Evolutionary conservation across 495 filamentous ascomycete species (phyloP).

Genomic region (Penicillium mononematosum): DNA sequence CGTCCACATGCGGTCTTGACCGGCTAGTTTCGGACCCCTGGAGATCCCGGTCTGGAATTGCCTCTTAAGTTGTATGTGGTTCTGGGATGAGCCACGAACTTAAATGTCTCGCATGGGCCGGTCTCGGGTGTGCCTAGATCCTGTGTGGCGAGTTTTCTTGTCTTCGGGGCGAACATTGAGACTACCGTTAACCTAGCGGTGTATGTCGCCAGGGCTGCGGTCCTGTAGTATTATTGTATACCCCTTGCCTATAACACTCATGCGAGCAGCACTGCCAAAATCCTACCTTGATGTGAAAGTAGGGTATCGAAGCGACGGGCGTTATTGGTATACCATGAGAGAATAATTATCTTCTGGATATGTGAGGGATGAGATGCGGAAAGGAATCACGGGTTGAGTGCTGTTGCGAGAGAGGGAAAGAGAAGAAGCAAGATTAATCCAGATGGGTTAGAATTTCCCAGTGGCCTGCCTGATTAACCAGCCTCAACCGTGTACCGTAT

Average conservation of each 20-base stretch:
- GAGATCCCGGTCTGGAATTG: not conserved
- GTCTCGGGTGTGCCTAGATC: not conserved
- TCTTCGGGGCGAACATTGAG: not conserved
- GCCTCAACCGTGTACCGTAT: too few species aligned
- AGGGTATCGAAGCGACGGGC: not conserved
- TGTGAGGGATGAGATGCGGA: not conserved
- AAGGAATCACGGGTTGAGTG: not conserved
- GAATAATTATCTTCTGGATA: not conserved
- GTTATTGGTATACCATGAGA: not conserved
- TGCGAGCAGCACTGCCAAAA: not conserved
- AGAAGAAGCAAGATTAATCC: not conserved
- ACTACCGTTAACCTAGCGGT: not conserved
- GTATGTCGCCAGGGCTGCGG: not conserved
- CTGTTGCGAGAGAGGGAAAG: not conserved
- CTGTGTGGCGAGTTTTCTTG: not conserved
- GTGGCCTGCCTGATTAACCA: not conserved
- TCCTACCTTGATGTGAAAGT: not conserved
- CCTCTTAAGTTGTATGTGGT: not conserved
- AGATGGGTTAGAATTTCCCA: not conserved
- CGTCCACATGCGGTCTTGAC: not conserved
- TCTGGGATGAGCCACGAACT: not conserved
- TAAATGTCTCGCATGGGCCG: not conserved
- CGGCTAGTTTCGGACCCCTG: not conserved
- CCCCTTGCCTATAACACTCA: not conserved
- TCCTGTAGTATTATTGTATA: not conserved